phyloP scores from a whole-genome alignment of 345 rosid species.

The Acer negundo region DNA sequence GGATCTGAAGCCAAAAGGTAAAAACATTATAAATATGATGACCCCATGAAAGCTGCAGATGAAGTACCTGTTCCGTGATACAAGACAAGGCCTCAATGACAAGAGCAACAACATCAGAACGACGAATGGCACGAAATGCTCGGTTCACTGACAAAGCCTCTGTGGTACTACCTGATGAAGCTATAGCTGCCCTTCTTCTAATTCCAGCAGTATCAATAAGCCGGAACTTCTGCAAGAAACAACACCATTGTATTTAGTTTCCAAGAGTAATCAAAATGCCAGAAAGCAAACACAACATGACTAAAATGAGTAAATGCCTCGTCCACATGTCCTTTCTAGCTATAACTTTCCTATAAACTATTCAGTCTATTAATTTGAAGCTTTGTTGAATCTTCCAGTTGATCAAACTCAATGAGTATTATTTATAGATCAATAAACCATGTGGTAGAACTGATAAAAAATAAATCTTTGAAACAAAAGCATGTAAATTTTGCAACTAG shows the following conservation, averaged over 20 bases:
- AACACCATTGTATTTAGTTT: slow-evolving; percentile 11
- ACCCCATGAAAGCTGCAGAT: slow-evolving; percentile 16
- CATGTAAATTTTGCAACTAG: slow-evolving; percentile 1
- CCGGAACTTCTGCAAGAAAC: slow-evolving; percentile 70
- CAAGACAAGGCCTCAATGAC: slow-evolving; percentile 98
- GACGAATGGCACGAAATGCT: slow-evolving; percentile 90
- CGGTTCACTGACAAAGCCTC: slow-evolving; percentile 93
- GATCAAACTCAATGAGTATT: neutral
- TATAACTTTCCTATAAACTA: neutral
- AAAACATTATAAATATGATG: neutral
- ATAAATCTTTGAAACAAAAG: neutral
- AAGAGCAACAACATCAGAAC: slow-evolving; percentile 95
- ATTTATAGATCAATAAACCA: neutral
- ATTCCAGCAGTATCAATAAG: slow-evolving; percentile 98
- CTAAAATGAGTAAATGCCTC: neutral
- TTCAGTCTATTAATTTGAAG: neutral
- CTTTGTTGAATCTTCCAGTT: neutral
- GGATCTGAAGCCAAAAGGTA: neutral
- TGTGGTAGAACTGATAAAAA: neutral
- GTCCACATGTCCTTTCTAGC: neutral
- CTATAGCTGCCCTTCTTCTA: slow-evolving; percentile 86
- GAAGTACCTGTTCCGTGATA: slow-evolving; percentile 88
- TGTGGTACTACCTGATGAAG: slow-evolving; percentile 86
- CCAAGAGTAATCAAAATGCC: slow-evolving; percentile 15
- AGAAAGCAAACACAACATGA: slow-evolving; percentile 7